Conservation (phyloP, 1,284 basidiomycete species). For the Abortiporus biennis region DNA sequence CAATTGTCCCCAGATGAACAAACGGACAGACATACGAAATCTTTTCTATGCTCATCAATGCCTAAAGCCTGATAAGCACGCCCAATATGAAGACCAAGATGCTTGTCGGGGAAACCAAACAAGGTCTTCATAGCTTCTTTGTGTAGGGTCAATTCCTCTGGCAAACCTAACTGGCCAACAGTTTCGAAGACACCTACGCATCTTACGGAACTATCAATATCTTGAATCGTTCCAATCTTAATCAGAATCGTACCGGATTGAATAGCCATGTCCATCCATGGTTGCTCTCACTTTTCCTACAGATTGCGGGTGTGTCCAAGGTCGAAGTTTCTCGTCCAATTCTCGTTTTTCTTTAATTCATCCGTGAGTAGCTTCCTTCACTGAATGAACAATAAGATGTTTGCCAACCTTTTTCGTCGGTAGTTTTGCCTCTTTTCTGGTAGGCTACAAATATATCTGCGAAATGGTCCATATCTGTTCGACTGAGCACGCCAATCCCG, state of each 20-base stretch:
- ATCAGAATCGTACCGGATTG: constrained; percentile 45
- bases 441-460: constrained; percentile 53
- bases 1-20: not conserved
- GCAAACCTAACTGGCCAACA: constrained; percentile 62
- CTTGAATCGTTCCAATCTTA: not conserved
- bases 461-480: constrained; percentile 65
- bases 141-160: constrained; percentile 46
- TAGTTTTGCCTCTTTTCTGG: constrained; percentile 52
- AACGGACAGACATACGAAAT: constrained; percentile 47
- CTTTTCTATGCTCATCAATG: constrained; percentile 54
- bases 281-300: constrained; percentile 46
- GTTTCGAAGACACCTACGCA: constrained; percentile 72
- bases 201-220: constrained; percentile 28
- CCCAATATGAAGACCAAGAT: constrained; percentile 57
- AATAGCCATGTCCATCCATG: constrained; percentile 41
- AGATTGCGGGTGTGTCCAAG: constrained; percentile 44
- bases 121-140: constrained; percentile 36
- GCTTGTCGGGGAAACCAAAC: constrained; percentile 57
- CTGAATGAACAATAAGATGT: not conserved
- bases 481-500: constrained; percentile 55
- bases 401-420: constrained; percentile 38
- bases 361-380: not conserved
- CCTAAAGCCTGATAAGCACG: constrained; percentile 63
- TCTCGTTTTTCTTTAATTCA: constrained; percentile 33
- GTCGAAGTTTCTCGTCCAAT: constrained; percentile 38